phyloP scores from a whole-genome alignment of 345 rosid genomes.

The Rhodamnia argentea region DNA sequence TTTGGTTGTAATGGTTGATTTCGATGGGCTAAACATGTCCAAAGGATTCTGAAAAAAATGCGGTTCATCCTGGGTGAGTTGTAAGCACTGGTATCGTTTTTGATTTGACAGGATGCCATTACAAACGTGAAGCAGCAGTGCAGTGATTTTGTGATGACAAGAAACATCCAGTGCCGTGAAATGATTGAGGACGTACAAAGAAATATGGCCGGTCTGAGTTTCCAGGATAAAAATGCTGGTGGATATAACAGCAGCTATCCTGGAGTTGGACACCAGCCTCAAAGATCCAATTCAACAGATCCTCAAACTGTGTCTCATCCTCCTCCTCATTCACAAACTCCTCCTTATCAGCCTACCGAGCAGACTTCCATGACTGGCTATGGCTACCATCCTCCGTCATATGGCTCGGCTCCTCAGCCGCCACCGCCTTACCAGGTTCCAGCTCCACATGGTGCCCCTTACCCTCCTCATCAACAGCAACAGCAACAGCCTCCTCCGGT shows the following conservation, averaged over 20 bases:
- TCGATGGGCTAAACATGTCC: neutral
- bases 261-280: constrained; percentile 47
- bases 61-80: neutral
- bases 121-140: constrained; percentile 94
- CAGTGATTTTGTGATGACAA: constrained; percentile 95
- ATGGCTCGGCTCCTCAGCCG: constrained; percentile 38
- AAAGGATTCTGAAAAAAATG: neutral
- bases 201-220: constrained; percentile 77
- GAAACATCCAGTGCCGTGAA: constrained; percentile 93
- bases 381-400: constrained; percentile 38
- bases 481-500: constrained; percentile 67
- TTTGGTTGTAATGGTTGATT: neutral
- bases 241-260: constrained; percentile 44
- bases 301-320: constrained; percentile 28
- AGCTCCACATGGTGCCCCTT: constrained; percentile 22
- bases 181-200: constrained; percentile 98
- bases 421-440: constrained; percentile 27
- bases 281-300: constrained; percentile 39
- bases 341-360: constrained; percentile 64
- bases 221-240: constrained; percentile 71
- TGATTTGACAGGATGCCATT: constrained; percentile 69
- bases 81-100: neutral
- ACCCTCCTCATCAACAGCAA: constrained; percentile 51
- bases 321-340: constrained; percentile 32
- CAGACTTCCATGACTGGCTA: constrained; percentile 54